These are phyloP conservation scores for Anthracocystis panici-leucophaei DNA, from an alignment of 1,284 basidiomycete genomes.

Conservation along the genomic window DNA sequence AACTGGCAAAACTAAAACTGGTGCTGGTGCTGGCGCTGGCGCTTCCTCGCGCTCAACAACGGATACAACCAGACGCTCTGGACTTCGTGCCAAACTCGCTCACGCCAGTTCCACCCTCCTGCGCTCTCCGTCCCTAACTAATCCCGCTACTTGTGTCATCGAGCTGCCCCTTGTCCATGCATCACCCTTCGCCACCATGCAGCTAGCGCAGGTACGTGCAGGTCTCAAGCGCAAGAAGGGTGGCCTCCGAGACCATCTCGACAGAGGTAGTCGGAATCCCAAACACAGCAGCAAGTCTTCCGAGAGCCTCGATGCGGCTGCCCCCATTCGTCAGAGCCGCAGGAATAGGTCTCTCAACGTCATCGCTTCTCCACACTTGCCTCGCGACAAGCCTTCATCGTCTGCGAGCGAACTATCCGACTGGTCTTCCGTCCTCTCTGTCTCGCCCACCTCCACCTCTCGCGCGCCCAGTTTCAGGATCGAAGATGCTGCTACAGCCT, in stretches of 20 bases:
- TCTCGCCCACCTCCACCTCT: constrained; percentile 35
- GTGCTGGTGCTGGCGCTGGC: neutral
- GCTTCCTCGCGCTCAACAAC: neutral
- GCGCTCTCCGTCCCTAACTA: constrained; percentile 21
- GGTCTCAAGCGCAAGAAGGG: constrained; percentile 52
- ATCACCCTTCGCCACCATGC: constrained; percentile 24
- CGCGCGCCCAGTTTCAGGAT: constrained; percentile 18
- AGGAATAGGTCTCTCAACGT: constrained; percentile 21
- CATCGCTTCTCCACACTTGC: constrained; percentile 35
- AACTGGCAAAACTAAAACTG: constrained; percentile 7
- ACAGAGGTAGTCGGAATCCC: neutral
- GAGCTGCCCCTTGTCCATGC: constrained; percentile 22
- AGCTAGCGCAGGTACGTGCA: constrained; percentile 25
- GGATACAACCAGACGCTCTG: constrained; percentile 9
- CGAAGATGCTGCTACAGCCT: neutral
- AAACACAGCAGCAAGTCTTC: constrained; percentile 3
- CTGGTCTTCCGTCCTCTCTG: constrained; percentile 42
- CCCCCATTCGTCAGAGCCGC: constrained; percentile 7
- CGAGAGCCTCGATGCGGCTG: neutral
- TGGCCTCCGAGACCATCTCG: constrained; percentile 22
- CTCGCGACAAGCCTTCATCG: constrained; percentile 34
- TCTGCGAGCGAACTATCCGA: constrained; percentile 49
- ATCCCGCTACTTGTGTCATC: constrained; percentile 23
- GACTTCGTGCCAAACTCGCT: constrained; percentile 19
- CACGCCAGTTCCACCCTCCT: constrained; percentile 22